Conservation (phyloP, 2,329 filamentous ascomycete species). For the Colletotrichum lentis region DNA sequence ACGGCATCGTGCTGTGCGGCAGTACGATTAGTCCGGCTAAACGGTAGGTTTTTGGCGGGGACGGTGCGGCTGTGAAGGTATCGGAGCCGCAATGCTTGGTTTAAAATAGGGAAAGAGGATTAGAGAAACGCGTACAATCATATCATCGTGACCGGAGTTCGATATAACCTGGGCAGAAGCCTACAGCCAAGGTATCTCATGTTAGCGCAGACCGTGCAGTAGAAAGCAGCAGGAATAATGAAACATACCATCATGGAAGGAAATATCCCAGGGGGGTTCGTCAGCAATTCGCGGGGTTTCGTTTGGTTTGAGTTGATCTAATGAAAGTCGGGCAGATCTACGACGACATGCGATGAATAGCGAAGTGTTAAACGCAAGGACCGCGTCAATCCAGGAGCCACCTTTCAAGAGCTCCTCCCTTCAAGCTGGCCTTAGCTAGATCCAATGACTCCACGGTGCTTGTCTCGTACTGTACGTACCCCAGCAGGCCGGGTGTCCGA, state of each 20-base stretch:
- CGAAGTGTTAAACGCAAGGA: neutral
- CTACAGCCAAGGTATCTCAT: constrained; percentile 15
- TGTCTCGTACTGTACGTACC: neutral
- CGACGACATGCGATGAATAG: too few species aligned
- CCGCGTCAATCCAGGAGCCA: constrained; percentile 7
- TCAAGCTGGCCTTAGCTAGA: constrained; percentile 14
- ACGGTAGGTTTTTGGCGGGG: neutral
- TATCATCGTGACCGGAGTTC: constrained; percentile 83
- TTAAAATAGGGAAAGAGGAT: neutral
- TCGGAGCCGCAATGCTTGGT: neutral
- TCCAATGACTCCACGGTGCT: neutral
- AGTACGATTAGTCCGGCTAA: neutral
- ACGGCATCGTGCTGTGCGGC: constrained; percentile 86
- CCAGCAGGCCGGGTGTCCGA: neutral
- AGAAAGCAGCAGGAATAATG: neutral
- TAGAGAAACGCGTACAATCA: constrained; percentile 81
- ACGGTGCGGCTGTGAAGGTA: neutral
- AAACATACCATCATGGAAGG: constrained; percentile 19
- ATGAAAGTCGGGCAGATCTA: neutral
- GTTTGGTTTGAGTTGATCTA: neutral
- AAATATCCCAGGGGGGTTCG: neutral
- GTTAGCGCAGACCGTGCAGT: constrained; percentile 2
- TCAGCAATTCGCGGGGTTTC: neutral
- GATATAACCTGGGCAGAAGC: constrained; percentile 54
- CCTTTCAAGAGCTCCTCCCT: constrained; percentile 8